These are phyloP conservation scores for Phialocephala sp. DNA, from an alignment of 2,329 filamentous ascomycete genomes.

Conservation along the genomic window DNA sequence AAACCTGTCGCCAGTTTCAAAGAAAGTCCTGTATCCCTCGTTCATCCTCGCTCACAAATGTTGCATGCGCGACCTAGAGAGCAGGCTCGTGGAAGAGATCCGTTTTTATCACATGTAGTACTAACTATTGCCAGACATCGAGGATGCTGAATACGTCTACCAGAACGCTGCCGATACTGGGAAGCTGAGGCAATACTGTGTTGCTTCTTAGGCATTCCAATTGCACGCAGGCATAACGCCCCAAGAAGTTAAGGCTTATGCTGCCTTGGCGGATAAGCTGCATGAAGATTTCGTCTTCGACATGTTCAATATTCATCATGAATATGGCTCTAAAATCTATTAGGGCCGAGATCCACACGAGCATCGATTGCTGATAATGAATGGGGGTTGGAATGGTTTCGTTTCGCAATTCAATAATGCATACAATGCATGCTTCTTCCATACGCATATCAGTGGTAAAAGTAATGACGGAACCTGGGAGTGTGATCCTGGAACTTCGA, in stretches of 20 bases:
- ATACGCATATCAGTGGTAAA: background rate
- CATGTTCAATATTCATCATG: background rate
- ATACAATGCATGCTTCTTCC: background rate
- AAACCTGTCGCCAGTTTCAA: background rate
- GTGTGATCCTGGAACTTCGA: too few relatives aligned
- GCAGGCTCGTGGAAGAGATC: background rate
- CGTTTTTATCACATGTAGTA: background rate
- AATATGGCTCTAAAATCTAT: background rate
- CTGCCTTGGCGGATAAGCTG: background rate
- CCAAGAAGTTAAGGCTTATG: background rate
- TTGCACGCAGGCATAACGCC: background rate
- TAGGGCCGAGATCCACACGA: background rate
- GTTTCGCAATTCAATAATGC: too few relatives aligned
- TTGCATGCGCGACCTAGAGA: background rate
- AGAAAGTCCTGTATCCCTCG: background rate
- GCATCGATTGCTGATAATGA: background rate
- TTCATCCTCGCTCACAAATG: background rate
- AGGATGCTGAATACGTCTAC: background rate
- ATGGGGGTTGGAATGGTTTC: background rate
- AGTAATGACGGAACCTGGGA: background rate
- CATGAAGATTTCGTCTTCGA: background rate
- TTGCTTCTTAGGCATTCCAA: background rate
- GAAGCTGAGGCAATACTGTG: background rate
- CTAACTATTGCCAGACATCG: background rate
- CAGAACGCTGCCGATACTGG: background rate